Percentiles rank a stretch among this genome's conserved stretches.
These are phyloP conservation scores for Fusarium gaditjirri DNA, from an alignment of 2,329 filamentous ascomycete genomes.

Conservation along the genomic window DNA sequence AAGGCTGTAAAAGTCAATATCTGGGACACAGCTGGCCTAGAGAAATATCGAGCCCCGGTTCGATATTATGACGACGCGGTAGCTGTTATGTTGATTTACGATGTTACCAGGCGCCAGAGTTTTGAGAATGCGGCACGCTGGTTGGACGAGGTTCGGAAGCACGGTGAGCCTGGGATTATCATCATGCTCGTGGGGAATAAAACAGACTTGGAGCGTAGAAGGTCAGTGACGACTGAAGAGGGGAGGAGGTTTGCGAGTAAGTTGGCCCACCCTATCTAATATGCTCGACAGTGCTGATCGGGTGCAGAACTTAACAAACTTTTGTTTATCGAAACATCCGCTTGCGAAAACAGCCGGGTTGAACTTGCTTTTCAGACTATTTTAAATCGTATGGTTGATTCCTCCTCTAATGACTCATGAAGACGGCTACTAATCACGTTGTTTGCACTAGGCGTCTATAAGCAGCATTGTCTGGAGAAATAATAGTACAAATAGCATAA, in stretches of 20 bases:
- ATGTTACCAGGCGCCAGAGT: background rate
- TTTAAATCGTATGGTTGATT: background rate
- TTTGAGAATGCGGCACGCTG: background rate
- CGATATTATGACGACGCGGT: background rate
- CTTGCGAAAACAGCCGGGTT: background rate
- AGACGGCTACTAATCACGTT: fast-evolving
- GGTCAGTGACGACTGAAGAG: background rate
- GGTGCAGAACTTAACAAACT: background rate
- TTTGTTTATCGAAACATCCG: background rate
- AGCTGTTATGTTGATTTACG: background rate
- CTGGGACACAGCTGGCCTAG: conserved; percentile 6
- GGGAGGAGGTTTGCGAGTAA: conserved; percentile 4
- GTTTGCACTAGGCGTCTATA: background rate
- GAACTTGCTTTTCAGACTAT: background rate
- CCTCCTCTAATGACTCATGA: fast-evolving
- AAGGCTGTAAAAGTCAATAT: background rate
- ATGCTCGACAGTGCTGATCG: fast-evolving
- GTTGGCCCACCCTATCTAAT: fast-evolving
- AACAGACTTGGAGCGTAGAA: background rate
- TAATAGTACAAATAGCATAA: too few relatives aligned
- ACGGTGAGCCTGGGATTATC: background rate
- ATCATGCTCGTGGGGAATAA: conserved; percentile 9
- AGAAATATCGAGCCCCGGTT: background rate
- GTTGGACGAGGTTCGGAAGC: background rate
- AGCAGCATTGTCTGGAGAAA: background rate